phyloP scores from a whole-genome alignment of 495 filamentous ascomycete genomes.

The Xeromyces bisporus region DNA sequence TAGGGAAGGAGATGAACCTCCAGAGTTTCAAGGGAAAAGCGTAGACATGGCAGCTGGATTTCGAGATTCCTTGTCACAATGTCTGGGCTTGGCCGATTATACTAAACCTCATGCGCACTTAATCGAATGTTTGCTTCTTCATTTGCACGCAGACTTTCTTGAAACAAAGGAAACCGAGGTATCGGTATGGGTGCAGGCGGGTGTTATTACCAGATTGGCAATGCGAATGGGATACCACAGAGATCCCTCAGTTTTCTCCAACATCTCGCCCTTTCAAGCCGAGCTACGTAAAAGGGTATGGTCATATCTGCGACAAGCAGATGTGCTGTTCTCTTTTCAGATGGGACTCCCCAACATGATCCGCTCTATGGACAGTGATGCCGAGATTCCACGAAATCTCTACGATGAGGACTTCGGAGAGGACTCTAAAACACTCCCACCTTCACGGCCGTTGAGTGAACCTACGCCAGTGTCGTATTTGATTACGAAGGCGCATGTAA shows the following conservation, averaged over 20 bases:
- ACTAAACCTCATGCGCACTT: slow-evolving; percentile 72
- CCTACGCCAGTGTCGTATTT: slow-evolving; percentile 78
- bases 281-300: slow-evolving; percentile 87
- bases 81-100: slow-evolving; percentile 73
- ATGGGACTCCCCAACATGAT: slow-evolving; percentile 83
- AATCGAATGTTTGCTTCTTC: slow-evolving; percentile 78
- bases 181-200: slow-evolving; percentile 64
- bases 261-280: slow-evolving; percentile 70
- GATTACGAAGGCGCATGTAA: slow-evolving; percentile 59
- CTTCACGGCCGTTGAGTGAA: slow-evolving; percentile 54
- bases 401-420: slow-evolving; percentile 89
- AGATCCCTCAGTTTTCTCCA: slow-evolving; percentile 69
- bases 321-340: slow-evolving; percentile 83
- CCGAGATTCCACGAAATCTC: slow-evolving; percentile 71
- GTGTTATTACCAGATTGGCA: slow-evolving; percentile 67
- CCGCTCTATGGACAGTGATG: slow-evolving; percentile 65
- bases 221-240: slow-evolving; percentile 95
- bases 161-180: slow-evolving; percentile 66
- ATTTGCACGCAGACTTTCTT: slow-evolving; percentile 65
- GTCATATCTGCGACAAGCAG: slow-evolving; percentile 64
- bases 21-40: slow-evolving; percentile 55
- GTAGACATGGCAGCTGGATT: slow-evolving; percentile 67
- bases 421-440: slow-evolving; percentile 57
- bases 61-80: slow-evolving; percentile 69
- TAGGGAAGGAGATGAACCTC: slow-evolving; percentile 78